Base-by-base conservation (phyloP, 2,329 filamentous ascomycete genomes). In the Aureobasidium lini region DNA sequence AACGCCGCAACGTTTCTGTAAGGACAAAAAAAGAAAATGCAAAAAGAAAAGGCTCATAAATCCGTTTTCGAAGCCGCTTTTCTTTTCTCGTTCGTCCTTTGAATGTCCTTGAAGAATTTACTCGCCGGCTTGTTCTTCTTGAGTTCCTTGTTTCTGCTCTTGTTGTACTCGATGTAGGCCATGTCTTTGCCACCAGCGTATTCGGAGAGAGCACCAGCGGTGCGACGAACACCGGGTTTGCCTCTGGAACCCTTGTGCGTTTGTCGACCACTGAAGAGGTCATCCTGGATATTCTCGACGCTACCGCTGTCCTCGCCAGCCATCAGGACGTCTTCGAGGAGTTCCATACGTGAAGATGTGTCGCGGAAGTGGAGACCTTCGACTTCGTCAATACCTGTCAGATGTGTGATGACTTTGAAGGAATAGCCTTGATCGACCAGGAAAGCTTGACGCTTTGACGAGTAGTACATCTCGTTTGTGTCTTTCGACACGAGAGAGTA, bases 401-500 rank as follows among this genome's bases (percentile, higher is more conserved):
- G 81, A 69, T 95, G 90, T 0, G 94, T 99, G 71, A 99, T 99
- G 63, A 97, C 93, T 72, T 97, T 97, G 81, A 99, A 99, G 0
- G 94, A 93, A 71, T 99, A 99, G 9, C 94, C 94, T 74, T 99
- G 94, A 65, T 99, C 94, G 23, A 99, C 92, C 1, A 99, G 80
- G 77, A 99, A 99, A 1, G 94, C 93, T 73, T 99, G 94, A 9
- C 94, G 84, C 74, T 96, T 97, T 4, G 91, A 92, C 0, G 93
- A 96, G 73, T 96, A 99, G 71, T 86, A 94, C 93, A 99, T 97
- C 72, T 99, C 94, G 62, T 92, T 87, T 0, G 94, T 99, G 70
- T 99, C 94, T 72, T 97, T 97, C 6, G 90, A 95, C 3, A 99
- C 94, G 0, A 99, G 82, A 0, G 90, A 95, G 76, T 99, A 99